Conservation (phyloP, 176 grass and related monocot genomes). For the Aegilops speltoides region DNA sequence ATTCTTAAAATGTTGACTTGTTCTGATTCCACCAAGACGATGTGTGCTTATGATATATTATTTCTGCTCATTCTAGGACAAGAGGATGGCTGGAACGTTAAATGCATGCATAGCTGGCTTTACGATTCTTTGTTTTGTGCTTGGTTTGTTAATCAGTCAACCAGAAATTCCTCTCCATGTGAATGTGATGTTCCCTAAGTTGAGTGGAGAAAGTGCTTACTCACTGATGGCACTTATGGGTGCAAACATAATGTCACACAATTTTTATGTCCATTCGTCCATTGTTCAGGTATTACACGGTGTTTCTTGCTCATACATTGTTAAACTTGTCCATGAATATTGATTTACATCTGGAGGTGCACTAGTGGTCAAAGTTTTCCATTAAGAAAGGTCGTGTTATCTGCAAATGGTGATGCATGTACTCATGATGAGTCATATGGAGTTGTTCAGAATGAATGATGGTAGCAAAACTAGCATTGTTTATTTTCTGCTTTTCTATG, state of each 20-base stretch:
- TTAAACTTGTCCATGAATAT: not conserved
- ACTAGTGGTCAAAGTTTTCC: too few species aligned
- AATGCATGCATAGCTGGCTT: slow-evolving; percentile 56
- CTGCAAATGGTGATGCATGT: not conserved
- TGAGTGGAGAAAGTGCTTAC: slow-evolving; percentile 83
- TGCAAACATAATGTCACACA: slow-evolving; percentile 77
- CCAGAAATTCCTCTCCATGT: slow-evolving; percentile 61
- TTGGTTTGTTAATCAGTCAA: slow-evolving; percentile 75
- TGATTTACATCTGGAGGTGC: too few species aligned
- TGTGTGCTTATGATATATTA: slow-evolving; percentile 18
- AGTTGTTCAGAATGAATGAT: not conserved
- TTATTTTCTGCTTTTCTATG: not conserved
- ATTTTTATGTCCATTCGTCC: slow-evolving; percentile 78
- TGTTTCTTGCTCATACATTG: not conserved
- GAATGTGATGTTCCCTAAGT: slow-evolving; percentile 77
- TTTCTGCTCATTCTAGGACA: slow-evolving; percentile 39
- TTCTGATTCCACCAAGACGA: not conserved
- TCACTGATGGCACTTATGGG: slow-evolving; percentile 89
- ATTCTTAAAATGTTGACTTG: not conserved
- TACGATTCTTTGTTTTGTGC: slow-evolving; percentile 71
- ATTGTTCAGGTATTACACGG: slow-evolving; percentile 52
- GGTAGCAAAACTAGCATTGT: not conserved
- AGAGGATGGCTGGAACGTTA: slow-evolving; percentile 40
- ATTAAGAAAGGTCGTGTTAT: too few species aligned
- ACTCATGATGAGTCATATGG: too few species aligned